Base-by-base conservation (phyloP, 352 stramenopile genomes). In the Globisporangium spinosum region DNA sequence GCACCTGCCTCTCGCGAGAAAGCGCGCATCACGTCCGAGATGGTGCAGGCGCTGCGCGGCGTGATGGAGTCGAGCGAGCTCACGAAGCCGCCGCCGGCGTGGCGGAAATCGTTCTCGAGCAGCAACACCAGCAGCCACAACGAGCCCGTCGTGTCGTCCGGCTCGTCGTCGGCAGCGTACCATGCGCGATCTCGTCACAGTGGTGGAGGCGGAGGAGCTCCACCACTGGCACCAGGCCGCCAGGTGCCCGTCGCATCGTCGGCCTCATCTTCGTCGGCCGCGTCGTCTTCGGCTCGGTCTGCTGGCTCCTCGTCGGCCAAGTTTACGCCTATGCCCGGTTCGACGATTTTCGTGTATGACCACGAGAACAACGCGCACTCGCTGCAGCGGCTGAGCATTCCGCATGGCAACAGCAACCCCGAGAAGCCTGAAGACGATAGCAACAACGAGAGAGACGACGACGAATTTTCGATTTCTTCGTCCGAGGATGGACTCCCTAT, bases 31-130 rank as follows among this genome's bases (percentile, higher is more conserved):
- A 83, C 79, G 3, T 67, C 78, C 17, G 82, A 89, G 29, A 77
- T 90, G 49, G 73, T 93, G 0, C 74, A 73, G 1, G 79, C 77
- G 63, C 63, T 93, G 10, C 80, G 76, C 32, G 83, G 84, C 15
- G 80, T 93, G 12, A 93, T 93, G 84, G 90, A 88, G 68, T 89
- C 84, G 15, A 87, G 77, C 17, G 84, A 93, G 53, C 70, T 90
- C 7, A 82, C 78, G 3, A 80, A 78, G n/a, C 22, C 62, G 10
- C 77, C 74, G 1, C 76, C 79, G 9, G 65, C 61, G 1, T 78
- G 78, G 61, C 62, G 68, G 54, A 60, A 62, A 15, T 69, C 64
- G 43, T 60, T 61, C 56, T 69, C 64, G 43, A 65, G 56, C 9
- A 51, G 25, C 10, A 58, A 63, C 29, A 58, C 29, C 8, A 38